Percentiles rank a stretch among this genome's conserved stretches.
These are phyloP conservation scores for Microcos paniculata DNA, from an alignment of 345 rosid genomes.

Conservation along the genomic window DNA sequence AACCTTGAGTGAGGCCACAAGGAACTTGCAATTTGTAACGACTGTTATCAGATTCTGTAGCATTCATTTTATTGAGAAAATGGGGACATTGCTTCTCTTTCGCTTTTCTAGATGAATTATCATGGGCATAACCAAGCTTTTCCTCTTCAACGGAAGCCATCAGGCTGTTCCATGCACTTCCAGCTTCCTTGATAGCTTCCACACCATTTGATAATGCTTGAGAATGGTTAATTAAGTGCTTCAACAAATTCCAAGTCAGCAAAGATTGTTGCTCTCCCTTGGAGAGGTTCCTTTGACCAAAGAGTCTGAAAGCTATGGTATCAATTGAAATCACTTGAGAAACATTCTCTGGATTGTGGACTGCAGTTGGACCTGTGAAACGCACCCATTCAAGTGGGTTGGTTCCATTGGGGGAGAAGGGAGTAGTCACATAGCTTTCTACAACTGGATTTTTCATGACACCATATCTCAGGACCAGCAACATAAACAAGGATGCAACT, in stretches of 20 bases:
- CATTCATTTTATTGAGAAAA: conserved; percentile 79
- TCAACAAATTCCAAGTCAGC: conserved; percentile 74
- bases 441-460: conserved; percentile 61
- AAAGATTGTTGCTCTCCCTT: conserved; percentile 61
- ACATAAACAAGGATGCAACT: conserved; percentile 71
- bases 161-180: conserved; percentile 79
- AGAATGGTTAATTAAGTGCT: conserved; percentile 56
- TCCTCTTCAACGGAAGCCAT: conserved; percentile 72
- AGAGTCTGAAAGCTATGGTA: conserved; percentile 48
- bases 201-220: conserved; percentile 69
- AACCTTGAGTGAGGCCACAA: conserved; percentile 96
- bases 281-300: conserved; percentile 62
- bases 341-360: conserved; percentile 52
- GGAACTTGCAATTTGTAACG: conserved; percentile 62
- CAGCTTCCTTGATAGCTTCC: conserved; percentile 90
- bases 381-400: conserved; percentile 81
- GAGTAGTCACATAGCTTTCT: conserved; percentile 45
- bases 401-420: conserved; percentile 52
- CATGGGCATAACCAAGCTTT: conserved; percentile 47
- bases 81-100: conserved; percentile 86
- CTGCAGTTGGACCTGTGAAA: conserved; percentile 48
- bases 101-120: conserved; percentile 40
- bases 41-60: conserved; percentile 49
- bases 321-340: conserved; percentile 63
- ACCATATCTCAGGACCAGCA: conserved; percentile 66